Evolutionary conservation across 441 rosid genomes (phyloP).

Genomic region (Raphanus hybrid): DNA sequence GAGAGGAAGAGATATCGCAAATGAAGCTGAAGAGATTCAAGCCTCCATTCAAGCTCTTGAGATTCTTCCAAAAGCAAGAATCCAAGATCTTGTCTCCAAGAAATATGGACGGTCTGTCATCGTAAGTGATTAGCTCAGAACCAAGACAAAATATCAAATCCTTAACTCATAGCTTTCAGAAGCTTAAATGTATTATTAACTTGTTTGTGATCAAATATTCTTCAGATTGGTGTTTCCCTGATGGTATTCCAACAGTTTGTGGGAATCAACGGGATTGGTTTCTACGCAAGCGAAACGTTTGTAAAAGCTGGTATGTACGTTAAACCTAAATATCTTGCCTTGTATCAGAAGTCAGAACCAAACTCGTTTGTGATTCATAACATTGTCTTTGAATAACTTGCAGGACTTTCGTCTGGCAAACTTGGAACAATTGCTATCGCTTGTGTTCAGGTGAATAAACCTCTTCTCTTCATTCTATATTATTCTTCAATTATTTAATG

Average conservation of each 20-base stretch:
- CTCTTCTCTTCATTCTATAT: not conserved
- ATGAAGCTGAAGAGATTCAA: constrained; percentile 79
- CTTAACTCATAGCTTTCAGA: not conserved
- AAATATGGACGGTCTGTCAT: constrained; percentile 66
- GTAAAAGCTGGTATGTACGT: constrained; percentile 68
- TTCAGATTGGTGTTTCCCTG: constrained; percentile 82
- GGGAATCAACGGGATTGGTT: constrained; percentile 83
- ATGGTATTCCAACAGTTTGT: constrained; percentile 88
- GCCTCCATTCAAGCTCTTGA: constrained; percentile 59
- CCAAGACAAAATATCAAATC: not conserved
- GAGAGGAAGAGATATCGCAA: constrained; percentile 65
- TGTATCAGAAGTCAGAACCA: not conserved
- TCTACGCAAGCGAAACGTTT: constrained; percentile 89
- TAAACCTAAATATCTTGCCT: not conserved
- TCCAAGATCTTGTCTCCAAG: constrained; percentile 64
- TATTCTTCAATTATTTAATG: not conserved
- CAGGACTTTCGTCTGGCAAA: constrained; percentile 84
- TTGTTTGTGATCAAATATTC: not conserved
- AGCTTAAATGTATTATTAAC: not conserved
- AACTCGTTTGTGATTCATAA: not conserved
- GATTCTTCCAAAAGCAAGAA: constrained; percentile 65
- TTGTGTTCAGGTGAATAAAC: constrained; percentile 66
- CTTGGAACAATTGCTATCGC: constrained; percentile 84
- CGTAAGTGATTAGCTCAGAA: constrained; percentile 56
- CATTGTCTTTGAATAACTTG: constrained; percentile 15